phyloP scores from a whole-genome alignment of 2,329 filamentous ascomycete species.

The Cryphonectria parasitica region DNA sequence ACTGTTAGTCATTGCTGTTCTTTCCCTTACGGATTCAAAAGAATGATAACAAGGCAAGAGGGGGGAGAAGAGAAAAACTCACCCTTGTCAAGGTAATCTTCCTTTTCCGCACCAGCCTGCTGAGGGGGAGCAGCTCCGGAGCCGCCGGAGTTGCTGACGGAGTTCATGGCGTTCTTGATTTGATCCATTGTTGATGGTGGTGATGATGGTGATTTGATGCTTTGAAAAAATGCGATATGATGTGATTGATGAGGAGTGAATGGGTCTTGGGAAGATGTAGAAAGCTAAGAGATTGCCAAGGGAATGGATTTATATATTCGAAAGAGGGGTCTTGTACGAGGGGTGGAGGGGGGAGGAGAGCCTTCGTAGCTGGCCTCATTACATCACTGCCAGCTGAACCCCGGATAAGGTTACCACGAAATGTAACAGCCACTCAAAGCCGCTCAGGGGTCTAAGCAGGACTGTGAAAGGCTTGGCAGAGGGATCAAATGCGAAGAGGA shows the following conservation, averaged over 20 bases:
- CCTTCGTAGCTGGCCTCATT: neutral
- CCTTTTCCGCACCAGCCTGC: slow-evolving; percentile 32
- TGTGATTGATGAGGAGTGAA: neutral
- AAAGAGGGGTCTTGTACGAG: neutral
- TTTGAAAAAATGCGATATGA: neutral
- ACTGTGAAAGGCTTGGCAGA: neutral
- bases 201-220: neutral
- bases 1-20: neutral
- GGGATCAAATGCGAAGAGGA: too few species aligned
- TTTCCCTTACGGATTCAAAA: too few species aligned
- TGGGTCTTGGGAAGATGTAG: neutral
- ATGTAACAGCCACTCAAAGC: neutral
- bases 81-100: slow-evolving; percentile 41
- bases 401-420: neutral
- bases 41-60: neutral
- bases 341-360: neutral
- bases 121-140: slow-evolving; percentile 18
- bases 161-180: slow-evolving; percentile 10
- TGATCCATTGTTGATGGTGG: neutral
- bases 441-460: neutral
- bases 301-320: neutral
- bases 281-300: neutral
- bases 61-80: slow-evolving; percentile 11
- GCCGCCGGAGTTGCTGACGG: slow-evolving; percentile 6
- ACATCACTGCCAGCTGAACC: neutral